Evolutionary conservation across 2,329 filamentous ascomycete species (phyloP).

Genomic region (Aspergillus sp.): DNA sequence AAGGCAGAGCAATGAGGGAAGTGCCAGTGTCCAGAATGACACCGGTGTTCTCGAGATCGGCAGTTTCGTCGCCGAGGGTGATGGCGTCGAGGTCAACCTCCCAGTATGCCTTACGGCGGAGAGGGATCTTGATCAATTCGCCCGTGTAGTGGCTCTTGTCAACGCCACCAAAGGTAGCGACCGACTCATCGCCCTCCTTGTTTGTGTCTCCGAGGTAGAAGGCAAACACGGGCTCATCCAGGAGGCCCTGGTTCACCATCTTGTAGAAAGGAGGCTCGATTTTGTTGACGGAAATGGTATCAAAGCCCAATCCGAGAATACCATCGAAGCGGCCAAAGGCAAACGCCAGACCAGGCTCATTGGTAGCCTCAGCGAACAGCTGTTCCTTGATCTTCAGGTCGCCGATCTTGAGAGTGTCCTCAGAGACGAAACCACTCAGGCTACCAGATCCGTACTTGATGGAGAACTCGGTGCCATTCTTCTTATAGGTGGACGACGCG

Average conservation of each 20-base stretch:
- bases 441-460: slow-evolving; percentile 95
- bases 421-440: slow-evolving; percentile 88
- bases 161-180: slow-evolving; percentile 85
- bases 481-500: slow-evolving; percentile 84
- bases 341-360: slow-evolving; percentile 93
- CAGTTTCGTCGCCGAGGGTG: slow-evolving; percentile 79
- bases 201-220: slow-evolving; percentile 87
- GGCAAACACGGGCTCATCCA: slow-evolving; percentile 91
- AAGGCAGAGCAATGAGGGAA: slow-evolving; percentile 92
- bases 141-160: slow-evolving; percentile 79
- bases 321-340: slow-evolving; percentile 97
- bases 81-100: slow-evolving; percentile 95
- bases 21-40: slow-evolving; percentile 98
- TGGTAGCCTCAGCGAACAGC: slow-evolving; percentile 94
- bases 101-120: slow-evolving; percentile 99
- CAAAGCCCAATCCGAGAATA: slow-evolving; percentile 90
- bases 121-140: slow-evolving; percentile 86
- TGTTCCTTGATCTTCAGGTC: slow-evolving; percentile 86
- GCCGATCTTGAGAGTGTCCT: slow-evolving; percentile 82
- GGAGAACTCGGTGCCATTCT: slow-evolving; percentile 88
- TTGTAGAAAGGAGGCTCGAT: slow-evolving; percentile 96
- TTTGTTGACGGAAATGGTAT: slow-evolving; percentile 94
- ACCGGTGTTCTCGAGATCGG: slow-evolving; percentile 90
- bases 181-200: slow-evolving; percentile 72
- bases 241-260: slow-evolving; percentile 82